Evolutionary conservation across 1,284 basidiomycete genomes (phyloP), one percentile per base, ranked within the genome.

Genomic region (Waitea zeae): DNA sequence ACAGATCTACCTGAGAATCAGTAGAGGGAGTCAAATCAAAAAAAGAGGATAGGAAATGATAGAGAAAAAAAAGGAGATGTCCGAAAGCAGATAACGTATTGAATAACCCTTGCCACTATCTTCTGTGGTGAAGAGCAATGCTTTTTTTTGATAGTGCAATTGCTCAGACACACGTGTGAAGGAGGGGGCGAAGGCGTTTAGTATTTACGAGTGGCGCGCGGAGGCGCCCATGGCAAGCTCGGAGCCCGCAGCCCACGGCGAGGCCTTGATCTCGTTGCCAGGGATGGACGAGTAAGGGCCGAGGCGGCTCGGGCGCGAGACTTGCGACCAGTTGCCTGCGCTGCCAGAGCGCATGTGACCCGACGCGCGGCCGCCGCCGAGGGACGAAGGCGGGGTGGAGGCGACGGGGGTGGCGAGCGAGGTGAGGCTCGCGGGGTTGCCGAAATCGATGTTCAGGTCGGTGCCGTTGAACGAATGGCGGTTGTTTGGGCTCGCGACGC

Each of bases 271-370:
- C 38, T 76, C 76, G 38, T 62, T 61, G 22, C 61, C 65, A 2
- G 69, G 67, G 42, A 61, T 66, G 6, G 70, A 58, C 22, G 67
- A 62, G 38, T 68, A 62, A 12, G 68, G 60, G 30, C 64, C 51
- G 39, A 70, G 59, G 47, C 65, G 63, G 46, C 54, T 65, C 46
- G 54, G 62, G 33, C 72, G 66, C 14, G 69, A 51, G 42, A 77
- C 59, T 44, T 54, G 65, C 30, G 60, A 72, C 79, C 79, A 82
- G 49, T 80, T 82, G 20, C 78, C 77, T 19, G 74, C 72, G 50
- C 78, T 82, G 34, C 79, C 78, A 26, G 76, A 69, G 40, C 78
- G 71, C 39, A 70, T 67, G 46, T 83, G 78, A 4, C 73, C 73
- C 40, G 61, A 66, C 20, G 58, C 57, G 36, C 75, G 67, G 15